Percentiles rank a stretch among this genome's conserved stretches.
These are phyloP conservation scores for Termitomyces sp. DNA, from an alignment of 768 basidiomycete species.

Conservation along the genomic window DNA sequence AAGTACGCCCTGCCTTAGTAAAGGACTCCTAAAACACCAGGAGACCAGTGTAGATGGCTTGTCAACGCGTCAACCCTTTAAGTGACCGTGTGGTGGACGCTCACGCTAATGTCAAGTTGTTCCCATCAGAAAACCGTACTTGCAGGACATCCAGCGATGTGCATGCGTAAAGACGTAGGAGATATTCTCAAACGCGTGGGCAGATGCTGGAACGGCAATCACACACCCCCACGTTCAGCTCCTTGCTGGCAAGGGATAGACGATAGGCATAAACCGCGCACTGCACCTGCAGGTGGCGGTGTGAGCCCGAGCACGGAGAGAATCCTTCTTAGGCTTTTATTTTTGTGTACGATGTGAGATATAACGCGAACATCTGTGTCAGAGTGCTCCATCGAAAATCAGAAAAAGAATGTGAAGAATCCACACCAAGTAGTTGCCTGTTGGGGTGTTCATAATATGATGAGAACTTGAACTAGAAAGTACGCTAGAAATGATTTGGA, in stretches of 20 bases:
- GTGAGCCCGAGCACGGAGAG: slow-evolving; percentile 1
- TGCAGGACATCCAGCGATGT: background rate
- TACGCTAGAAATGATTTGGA: background rate
- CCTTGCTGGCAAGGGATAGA: background rate
- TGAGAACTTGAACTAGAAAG: too few species aligned
- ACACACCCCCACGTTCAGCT: background rate
- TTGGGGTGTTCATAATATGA: background rate
- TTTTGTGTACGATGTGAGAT: background rate
- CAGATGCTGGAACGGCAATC: background rate
- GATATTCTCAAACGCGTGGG: background rate
- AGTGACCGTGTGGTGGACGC: too few species aligned
- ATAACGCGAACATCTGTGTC: background rate
- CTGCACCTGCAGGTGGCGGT: background rate
- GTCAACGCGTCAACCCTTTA: too few species aligned
- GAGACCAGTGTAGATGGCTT: background rate
- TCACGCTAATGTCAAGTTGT: too few species aligned
- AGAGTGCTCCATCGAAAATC: background rate
- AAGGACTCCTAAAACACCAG: background rate
- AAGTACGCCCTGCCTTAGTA: background rate
- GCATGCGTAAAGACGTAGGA: background rate
- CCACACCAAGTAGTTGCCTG: background rate
- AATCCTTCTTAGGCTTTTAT: background rate
- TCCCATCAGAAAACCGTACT: too few species aligned
- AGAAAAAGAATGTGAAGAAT: background rate
- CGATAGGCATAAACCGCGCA: slow-evolving; percentile 7